Percentiles rank a stretch among this genome's conserved stretches.
phyloP scores from a whole-genome alignment of 2,329 filamentous ascomycete genomes.

The Dothiorella sarmentorum region DNA sequence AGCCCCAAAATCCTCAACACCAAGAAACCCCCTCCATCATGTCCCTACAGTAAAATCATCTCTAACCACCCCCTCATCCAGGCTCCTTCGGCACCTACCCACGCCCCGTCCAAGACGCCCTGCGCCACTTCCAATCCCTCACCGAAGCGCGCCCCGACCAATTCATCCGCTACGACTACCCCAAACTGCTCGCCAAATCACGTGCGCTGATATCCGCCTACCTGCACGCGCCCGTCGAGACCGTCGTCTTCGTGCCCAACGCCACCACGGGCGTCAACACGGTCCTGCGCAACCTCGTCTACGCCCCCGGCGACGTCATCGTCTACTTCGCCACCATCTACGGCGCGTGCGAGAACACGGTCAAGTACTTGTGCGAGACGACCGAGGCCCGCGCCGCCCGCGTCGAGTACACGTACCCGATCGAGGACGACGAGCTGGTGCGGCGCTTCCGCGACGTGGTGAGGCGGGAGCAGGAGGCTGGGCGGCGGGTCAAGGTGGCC shows the following conservation, averaged over 20 bases:
- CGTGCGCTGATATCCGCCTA: constrained; percentile 63
- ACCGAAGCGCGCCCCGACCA: constrained; percentile 68
- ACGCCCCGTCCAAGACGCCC: constrained; percentile 54
- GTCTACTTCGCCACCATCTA: constrained; percentile 78
- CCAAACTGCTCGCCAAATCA: constrained; percentile 62
- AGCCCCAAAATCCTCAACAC: neutral
- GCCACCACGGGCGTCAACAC: constrained; percentile 76
- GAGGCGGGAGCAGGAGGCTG: constrained; percentile 47
- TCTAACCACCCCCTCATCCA: constrained; percentile 16
- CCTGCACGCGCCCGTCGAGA: constrained; percentile 62
- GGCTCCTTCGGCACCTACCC: constrained; percentile 82
- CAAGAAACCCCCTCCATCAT: neutral
- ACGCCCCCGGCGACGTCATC: constrained; percentile 69
- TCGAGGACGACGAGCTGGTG: constrained; percentile 66
- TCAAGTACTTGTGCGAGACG: constrained; percentile 70
- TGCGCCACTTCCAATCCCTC: constrained; percentile 63
- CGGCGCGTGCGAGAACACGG: constrained; percentile 69
- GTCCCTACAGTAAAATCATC: no score
- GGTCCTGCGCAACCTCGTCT: constrained; percentile 71
- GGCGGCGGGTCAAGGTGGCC: constrained; percentile 63
- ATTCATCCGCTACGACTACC: constrained; percentile 70
- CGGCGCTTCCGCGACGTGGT: constrained; percentile 59
- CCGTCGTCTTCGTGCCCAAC: constrained; percentile 75
- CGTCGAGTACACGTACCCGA: constrained; percentile 65
- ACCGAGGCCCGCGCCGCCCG: constrained; percentile 49